Conservation (phyloP, 2,329 filamentous ascomycete species). For the Westerdykella ornata region DNA sequence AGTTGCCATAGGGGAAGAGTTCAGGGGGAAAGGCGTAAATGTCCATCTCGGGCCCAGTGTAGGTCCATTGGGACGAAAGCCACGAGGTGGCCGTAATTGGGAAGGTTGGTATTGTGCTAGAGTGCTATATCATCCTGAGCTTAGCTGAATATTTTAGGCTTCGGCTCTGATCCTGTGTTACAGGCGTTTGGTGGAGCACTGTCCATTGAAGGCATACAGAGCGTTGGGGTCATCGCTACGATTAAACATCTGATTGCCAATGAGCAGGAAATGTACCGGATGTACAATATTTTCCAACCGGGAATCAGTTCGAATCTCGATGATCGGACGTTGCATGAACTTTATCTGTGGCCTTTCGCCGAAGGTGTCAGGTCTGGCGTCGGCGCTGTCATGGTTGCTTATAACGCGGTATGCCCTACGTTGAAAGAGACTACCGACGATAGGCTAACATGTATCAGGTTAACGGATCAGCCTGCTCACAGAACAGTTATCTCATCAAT, state of each 20-base stretch:
- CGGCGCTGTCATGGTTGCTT: conserved; percentile 76
- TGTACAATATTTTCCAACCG: conserved; percentile 38
- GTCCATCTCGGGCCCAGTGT: conserved; percentile 64
- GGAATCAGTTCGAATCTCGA: conserved; percentile 58
- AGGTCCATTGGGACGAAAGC: conserved; percentile 60
- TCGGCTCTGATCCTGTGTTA: conserved; percentile 64
- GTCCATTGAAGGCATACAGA: conserved; percentile 70
- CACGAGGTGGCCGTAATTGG: conserved; percentile 63
- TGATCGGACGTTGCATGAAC: conserved; percentile 65
- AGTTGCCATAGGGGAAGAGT: conserved; percentile 63
- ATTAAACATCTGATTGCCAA: conserved; percentile 64
- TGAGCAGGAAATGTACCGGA: conserved; percentile 57
- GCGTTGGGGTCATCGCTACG: conserved; percentile 65
- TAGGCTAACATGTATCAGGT: conserved; percentile 22
- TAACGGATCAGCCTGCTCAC: conserved; percentile 52
- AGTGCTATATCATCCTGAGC: too few species aligned
- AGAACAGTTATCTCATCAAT: conserved; percentile 76
- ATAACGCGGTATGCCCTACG: conserved; percentile 43
- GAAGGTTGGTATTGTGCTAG: conserved; percentile 41
- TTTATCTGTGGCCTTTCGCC: conserved; percentile 83
- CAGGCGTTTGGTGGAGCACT: conserved; percentile 68
- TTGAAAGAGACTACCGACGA: background rate
- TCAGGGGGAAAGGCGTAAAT: conserved; percentile 66
- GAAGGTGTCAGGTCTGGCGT: conserved; percentile 72
- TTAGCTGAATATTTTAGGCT: conserved; percentile 35